Conservation (phyloP, 2,329 filamentous ascomycete genomes). For the Plenodomus biglobosus region DNA sequence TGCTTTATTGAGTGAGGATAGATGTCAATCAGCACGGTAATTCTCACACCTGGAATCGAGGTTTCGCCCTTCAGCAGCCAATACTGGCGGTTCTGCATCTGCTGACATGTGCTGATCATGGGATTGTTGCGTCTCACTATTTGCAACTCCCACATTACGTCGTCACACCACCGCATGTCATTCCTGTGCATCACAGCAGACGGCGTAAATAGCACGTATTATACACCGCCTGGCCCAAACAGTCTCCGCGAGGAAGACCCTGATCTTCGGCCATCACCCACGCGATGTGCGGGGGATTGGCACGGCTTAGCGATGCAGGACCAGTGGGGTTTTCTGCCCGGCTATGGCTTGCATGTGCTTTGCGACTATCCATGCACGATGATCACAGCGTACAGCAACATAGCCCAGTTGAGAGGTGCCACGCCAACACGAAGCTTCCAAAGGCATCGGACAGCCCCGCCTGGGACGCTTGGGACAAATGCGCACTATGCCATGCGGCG, state of each 20-base stretch:
- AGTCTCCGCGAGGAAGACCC: not conserved
- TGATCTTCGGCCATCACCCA: not conserved
- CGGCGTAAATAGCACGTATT: not conserved
- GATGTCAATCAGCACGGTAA: not conserved
- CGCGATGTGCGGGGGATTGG: slow-evolving; percentile 3
- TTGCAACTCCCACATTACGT: not conserved
- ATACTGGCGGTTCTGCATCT: not conserved
- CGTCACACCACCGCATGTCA: not conserved
- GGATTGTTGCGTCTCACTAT: not conserved
- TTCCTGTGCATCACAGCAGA: not conserved
- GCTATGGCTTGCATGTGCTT: slow-evolving; percentile 1
- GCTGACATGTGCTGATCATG: not conserved
- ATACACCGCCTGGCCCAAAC: not conserved
- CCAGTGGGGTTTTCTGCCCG: slow-evolving; percentile 1
- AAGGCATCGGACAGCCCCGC: slow-evolving; percentile 10
- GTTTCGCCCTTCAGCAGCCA: not conserved
- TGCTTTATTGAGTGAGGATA: not conserved
- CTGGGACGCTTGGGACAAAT: slow-evolving; percentile 5
- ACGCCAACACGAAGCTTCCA: slow-evolving; percentile 18
- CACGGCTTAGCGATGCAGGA: not conserved
- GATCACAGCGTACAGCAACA: slow-evolving; percentile 13
- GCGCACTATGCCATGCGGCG: slow-evolving; percentile 10
- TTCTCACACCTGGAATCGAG: not conserved
- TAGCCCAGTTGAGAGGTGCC: slow-evolving; percentile 17
- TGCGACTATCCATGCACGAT: slow-evolving; percentile 16